phyloP scores from a whole-genome alignment of 805 yeast genomes.

The Yamadazyma phyllophila region DNA sequence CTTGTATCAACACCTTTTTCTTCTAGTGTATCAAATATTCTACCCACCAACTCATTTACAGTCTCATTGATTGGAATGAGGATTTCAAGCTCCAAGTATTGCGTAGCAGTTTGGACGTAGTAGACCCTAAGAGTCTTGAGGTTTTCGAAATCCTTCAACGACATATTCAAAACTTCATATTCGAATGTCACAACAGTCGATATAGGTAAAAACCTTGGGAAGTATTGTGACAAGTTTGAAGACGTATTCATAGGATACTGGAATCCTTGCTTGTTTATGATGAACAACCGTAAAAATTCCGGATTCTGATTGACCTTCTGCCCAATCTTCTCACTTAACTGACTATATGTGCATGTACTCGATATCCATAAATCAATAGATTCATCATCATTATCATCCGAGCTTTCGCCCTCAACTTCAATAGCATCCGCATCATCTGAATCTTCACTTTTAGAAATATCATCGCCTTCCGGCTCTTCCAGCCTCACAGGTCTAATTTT shows the following conservation, averaged over 20 bases:
- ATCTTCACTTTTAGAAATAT: conserved; percentile 12
- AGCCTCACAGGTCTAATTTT: conserved; percentile 26
- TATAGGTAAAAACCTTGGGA: conserved; percentile 43
- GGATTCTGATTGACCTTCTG: conserved; percentile 52
- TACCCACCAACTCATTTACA: conserved; percentile 50
- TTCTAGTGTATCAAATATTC: conserved; percentile 54
- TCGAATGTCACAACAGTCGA: conserved; percentile 50
- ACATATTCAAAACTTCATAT: conserved; percentile 74
- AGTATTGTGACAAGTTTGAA: conserved; percentile 37
- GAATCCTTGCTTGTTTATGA: conserved; percentile 57
- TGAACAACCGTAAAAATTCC: conserved; percentile 61
- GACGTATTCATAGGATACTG: conserved; percentile 45
- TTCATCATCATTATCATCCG: conserved; percentile 10
- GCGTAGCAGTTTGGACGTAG: conserved; percentile 67
- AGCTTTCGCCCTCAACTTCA: conserved; percentile 19
- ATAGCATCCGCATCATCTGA: conserved; percentile 50
- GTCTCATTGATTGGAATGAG: conserved; percentile 63
- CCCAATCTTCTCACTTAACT: conserved; percentile 63
- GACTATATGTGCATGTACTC: conserved; percentile 54
- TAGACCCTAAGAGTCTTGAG: conserved; percentile 62
- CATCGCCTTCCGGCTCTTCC: conserved; percentile 16
- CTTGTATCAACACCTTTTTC: conserved; percentile 26
- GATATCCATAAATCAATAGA: conserved; percentile 68
- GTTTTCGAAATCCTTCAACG: conserved; percentile 73
- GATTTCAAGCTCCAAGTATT: conserved; percentile 66